Base-by-base conservation (phyloP, 2,329 filamentous ascomycete species). In the Fusarium dimerum region DNA sequence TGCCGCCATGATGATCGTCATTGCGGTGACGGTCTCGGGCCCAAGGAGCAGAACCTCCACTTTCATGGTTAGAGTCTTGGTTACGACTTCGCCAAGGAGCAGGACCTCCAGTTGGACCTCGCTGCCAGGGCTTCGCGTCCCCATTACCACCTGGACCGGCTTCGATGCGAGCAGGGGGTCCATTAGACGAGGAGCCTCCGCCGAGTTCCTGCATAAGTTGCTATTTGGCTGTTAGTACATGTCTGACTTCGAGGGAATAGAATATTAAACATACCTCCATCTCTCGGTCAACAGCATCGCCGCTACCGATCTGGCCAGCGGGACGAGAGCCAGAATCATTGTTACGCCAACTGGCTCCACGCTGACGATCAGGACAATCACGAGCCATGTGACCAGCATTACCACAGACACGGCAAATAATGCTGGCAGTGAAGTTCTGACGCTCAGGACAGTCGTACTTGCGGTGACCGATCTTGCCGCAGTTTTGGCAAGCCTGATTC, bases 401-500 rank as follows among this genome's bases (percentile, higher is more conserved):
- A 63, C 94, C 94, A 77, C 94, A 99, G 65, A 97, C 89, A 66
- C 93, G 92, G 76, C 94, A 99, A 70, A 99, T 97, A 71, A 99
- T 97, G 75, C 92, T 97, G 66, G 94, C 92, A n/a, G 94, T 99
- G 76, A 89, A 97, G 76, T 99, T 99, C 71, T 92, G 90, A 73
- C 94, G 90, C 76, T 99, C 91, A 13, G 94, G 94, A 66, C 94
- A 99, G 71, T 99, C 94, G 72, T 97, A 97, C 76, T 99, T 99
- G 75, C 94, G 88, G 74, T 99, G 94, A 55, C 94, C 94, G 61
- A 99, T 99, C 81, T 97, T 92, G 65, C 94, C 94, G 75, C 90
- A 99, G 79, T 99, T 99, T 78, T 99, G 94, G 76, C 94, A 99
- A 61, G 94, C 94, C 73, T 99, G 94, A 74, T 99, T 99, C 73